These are phyloP conservation scores for Fraxinus sp. DNA, from an alignment of 305 asterid genomes.

Conservation along the genomic window DNA sequence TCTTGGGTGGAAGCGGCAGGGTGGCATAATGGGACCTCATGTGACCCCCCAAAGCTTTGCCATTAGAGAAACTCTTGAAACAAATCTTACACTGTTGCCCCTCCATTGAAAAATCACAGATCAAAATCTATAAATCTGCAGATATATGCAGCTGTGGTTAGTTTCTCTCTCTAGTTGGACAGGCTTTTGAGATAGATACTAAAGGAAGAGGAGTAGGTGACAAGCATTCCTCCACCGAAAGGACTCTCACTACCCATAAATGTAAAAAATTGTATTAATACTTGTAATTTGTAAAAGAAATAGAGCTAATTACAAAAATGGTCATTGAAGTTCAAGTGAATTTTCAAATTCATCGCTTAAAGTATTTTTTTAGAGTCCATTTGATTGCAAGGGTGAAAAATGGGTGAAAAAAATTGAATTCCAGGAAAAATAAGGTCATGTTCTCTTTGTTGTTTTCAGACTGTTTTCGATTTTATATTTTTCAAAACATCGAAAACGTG, in stretches of 20 bases:
- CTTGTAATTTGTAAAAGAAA: not conserved
- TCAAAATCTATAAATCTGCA: not conserved
- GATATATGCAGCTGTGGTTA: not conserved
- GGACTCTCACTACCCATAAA: constrained; percentile 14
- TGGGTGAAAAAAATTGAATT: no score
- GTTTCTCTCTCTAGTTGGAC: not conserved
- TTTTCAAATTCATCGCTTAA: not conserved
- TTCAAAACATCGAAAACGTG: no score
- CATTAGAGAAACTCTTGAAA: constrained; percentile 32
- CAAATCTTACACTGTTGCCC: constrained; percentile 36
- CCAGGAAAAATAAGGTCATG: no score
- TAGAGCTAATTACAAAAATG: not conserved
- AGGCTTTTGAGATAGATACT: not conserved
- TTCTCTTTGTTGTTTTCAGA: no score
- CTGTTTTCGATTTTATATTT: no score
- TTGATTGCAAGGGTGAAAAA: no score
- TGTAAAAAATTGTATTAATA: not conserved
- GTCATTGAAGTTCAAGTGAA: not conserved
- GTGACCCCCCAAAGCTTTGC: constrained; percentile 50
- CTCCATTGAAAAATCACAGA: constrained; percentile 30
- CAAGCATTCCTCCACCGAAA: constrained; percentile 27
- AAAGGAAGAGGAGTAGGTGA: constrained; percentile 26
- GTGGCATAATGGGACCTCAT: constrained; percentile 46
- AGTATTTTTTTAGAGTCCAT: not conserved
- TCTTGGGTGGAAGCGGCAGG: constrained; percentile 40